A percentile compares a stretch with the other conserved stretches of the same genome.
Conservation (phyloP, 1,139 yeast genomes). For the Pneumocystis sp. region DNA sequence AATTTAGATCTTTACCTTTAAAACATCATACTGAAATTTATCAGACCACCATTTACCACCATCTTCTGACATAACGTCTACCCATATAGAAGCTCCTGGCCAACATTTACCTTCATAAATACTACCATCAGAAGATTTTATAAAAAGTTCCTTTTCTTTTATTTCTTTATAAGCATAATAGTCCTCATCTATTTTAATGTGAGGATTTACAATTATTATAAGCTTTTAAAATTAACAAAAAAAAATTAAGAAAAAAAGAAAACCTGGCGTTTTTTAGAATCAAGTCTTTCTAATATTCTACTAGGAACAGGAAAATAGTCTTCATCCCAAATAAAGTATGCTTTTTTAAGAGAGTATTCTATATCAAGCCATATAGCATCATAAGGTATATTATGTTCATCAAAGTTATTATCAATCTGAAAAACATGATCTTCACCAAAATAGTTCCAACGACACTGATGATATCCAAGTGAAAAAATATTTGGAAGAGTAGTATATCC, state of each 20-base stretch:
- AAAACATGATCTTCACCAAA: constrained; percentile 74
- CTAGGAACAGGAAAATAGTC: constrained; percentile 62
- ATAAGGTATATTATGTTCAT: constrained; percentile 60
- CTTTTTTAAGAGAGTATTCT: constrained; percentile 73
- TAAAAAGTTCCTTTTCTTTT: constrained; percentile 28
- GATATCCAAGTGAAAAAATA: constrained; percentile 70
- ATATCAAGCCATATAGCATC: constrained; percentile 93
- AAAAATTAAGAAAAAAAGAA: neutral
- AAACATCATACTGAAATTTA: constrained; percentile 25
- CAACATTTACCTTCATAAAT: constrained; percentile 81
- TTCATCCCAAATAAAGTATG: constrained; percentile 82
- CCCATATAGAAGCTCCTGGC: constrained; percentile 96
- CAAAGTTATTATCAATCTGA: constrained; percentile 54
- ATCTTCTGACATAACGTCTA: constrained; percentile 61
- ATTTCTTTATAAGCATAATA: constrained; percentile 50
- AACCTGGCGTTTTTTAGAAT: constrained; percentile 51
- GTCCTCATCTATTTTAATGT: constrained; percentile 44
- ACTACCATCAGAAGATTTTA: constrained; percentile 34
- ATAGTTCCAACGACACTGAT: constrained; percentile 96
- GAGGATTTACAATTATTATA: constrained; percentile 84
- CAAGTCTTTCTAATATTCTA: constrained; percentile 48
- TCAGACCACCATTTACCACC: constrained; percentile 45
- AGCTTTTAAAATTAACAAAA: constrained; percentile 22
- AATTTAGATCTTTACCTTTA: constrained; percentile 12
- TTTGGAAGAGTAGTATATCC: constrained; percentile 71